Conservation (phyloP, 192 early-diverging fungal genomes). For the Coemansia sp. region DNA sequence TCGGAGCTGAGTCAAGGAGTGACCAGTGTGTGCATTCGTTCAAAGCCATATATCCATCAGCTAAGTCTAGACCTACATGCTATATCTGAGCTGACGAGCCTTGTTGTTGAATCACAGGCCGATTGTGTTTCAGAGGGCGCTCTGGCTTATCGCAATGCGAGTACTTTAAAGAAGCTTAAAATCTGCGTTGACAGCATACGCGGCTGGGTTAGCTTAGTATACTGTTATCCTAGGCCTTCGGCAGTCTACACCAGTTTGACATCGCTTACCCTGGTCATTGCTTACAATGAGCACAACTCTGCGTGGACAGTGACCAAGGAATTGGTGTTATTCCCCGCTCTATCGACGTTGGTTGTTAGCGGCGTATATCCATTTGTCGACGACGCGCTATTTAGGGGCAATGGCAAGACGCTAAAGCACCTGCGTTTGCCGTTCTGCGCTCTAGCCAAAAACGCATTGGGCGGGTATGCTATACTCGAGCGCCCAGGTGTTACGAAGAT, state of each 20-base stretch:
- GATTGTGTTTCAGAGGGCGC: neutral
- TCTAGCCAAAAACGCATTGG: neutral
- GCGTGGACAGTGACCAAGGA: no score
- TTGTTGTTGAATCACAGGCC: neutral
- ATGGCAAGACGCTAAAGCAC: neutral
- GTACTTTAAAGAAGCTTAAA: neutral
- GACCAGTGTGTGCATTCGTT: no score
- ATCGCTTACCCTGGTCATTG: neutral
- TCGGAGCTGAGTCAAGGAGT: no score
- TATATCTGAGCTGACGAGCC: neutral
- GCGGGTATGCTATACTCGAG: neutral
- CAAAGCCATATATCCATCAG: no score
- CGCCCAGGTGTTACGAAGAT: neutral
- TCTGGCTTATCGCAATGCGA: neutral
- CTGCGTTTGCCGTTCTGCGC: neutral
- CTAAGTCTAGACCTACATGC: no score
- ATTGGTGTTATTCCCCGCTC: neutral
- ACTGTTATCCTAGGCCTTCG: no score
- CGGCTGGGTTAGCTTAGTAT: no score
- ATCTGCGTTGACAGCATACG: neutral
- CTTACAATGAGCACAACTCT: neutral
- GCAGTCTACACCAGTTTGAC: no score
- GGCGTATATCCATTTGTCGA: neutral
- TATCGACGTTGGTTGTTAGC: neutral
- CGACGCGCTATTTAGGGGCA: slow-evolving; percentile 4